A percentile compares a stretch with the other conserved stretches of the same genome.
Conservation (phyloP, 805 yeast species). For the Tetrapisispora taiwanensis region DNA sequence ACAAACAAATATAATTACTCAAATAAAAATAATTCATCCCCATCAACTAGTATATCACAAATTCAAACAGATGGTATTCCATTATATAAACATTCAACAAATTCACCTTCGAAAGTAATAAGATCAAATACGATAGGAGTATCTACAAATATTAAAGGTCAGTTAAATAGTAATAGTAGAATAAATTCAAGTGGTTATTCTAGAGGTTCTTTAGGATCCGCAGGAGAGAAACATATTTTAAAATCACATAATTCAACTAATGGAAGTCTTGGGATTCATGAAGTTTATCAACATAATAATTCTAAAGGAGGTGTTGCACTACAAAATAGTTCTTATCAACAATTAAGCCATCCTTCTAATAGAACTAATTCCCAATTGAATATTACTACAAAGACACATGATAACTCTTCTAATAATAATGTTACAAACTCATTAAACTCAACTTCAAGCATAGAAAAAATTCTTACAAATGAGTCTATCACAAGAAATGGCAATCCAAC, state of each 20-base stretch:
- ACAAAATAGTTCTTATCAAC: neutral
- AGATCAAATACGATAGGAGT: constrained; percentile 1
- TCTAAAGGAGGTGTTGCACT: neutral
- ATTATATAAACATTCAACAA: neutral
- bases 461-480: neutral
- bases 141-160: neutral
- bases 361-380: neutral
- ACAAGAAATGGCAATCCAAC: neutral
- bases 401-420: neutral
- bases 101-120: neutral
- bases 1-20: neutral
- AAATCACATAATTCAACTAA: neutral
- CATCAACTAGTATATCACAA: neutral
- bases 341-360: neutral
- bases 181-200: neutral
- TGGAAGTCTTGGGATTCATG: neutral
- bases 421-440: neutral
- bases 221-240: neutral
- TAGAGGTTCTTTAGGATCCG: neutral
- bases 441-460: neutral
- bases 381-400: neutral
- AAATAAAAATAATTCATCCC: neutral
- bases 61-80: neutral
- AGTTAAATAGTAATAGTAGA: neutral
- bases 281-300: neutral